Conservation (phyloP, 176 grass and related monocot species). For the Raddia guianensis region DNA sequence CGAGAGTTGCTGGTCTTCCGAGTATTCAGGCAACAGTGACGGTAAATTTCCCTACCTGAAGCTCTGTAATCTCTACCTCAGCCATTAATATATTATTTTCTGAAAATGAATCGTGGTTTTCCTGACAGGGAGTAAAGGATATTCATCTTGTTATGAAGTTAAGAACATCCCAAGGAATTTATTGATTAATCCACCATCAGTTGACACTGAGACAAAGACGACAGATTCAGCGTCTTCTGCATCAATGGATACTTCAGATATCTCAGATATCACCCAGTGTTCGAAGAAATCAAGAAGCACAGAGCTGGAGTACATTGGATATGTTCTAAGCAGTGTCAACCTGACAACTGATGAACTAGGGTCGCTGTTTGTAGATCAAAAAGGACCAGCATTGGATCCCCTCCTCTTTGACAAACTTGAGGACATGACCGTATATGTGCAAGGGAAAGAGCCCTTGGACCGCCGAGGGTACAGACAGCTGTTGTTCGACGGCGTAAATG, state of each 20-base stretch:
- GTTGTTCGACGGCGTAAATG: conserved; percentile 63
- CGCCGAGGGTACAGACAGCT: conserved; percentile 45
- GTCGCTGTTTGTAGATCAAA: conserved; percentile 33
- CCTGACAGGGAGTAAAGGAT: conserved; percentile 52
- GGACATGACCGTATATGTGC: conserved; percentile 32
- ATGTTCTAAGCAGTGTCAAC: conserved; percentile 50
- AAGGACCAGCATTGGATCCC: conserved; percentile 44
- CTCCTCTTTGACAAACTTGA: conserved; percentile 57
- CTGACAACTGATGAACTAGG: conserved; percentile 42
- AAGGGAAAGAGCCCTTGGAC: conserved; percentile 38
- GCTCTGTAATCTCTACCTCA: conserved; percentile 20
- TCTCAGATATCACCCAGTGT: conserved; percentile 47
- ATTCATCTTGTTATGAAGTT: conserved; percentile 48
- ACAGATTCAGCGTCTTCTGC: conserved; percentile 59
- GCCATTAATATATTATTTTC: conserved; percentile 4
- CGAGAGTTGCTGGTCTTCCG: conserved; percentile 67
- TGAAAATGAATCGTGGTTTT: not conserved
- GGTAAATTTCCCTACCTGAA: conserved; percentile 48
- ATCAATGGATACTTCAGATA: conserved; percentile 43
- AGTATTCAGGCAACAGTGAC: conserved; percentile 56
- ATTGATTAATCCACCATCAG: conserved; percentile 33
- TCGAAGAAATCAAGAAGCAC: conserved; percentile 36
- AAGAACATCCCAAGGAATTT: conserved; percentile 44
- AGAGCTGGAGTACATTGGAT: conserved; percentile 60
- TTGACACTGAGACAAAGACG: conserved; percentile 48